phyloP scores from a whole-genome alignment of 2,329 filamentous ascomycete species.

The Xylariaceae sp. region DNA sequence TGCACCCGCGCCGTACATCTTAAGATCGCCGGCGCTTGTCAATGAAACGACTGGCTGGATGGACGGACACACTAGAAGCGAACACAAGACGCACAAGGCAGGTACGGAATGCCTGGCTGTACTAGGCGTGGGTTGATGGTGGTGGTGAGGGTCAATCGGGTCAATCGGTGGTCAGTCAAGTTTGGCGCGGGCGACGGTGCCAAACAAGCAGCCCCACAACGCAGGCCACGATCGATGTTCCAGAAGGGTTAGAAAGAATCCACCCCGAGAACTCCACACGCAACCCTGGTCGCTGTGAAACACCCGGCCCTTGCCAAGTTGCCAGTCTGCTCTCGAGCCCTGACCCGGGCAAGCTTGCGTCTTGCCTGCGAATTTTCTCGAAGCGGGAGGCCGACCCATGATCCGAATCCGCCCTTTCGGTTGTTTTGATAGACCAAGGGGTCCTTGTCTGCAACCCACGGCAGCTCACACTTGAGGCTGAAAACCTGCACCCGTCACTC shows the following conservation, averaged over 20 bases:
- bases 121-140: not conserved
- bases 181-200: constrained; percentile 14
- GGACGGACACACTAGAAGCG: not conserved
- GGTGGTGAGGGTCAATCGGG: not conserved
- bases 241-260: constrained; percentile 32
- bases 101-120: not conserved
- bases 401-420: constrained; percentile 15
- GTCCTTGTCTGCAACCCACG: constrained; percentile 17
- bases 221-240: constrained; percentile 20
- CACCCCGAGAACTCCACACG: constrained; percentile 1
- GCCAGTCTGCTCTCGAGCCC: constrained; percentile 33
- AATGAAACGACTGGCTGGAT: constrained; percentile 5
- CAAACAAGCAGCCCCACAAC: constrained; percentile 5
- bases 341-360: constrained; percentile 43
- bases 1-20: constrained; percentile 9
- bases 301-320: constrained; percentile 44
- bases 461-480: constrained; percentile 23
- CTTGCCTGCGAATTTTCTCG: constrained; percentile 38
- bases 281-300: constrained; percentile 46
- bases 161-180: not conserved
- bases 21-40: constrained; percentile 5
- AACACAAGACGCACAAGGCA: not conserved
- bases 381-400: constrained; percentile 30
- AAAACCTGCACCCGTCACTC: constrained; percentile 12
- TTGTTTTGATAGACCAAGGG: constrained; percentile 22